Conservation (phyloP, 1,284 basidiomycete genomes). For the Sporisorium iseilematis-ciliati region DNA sequence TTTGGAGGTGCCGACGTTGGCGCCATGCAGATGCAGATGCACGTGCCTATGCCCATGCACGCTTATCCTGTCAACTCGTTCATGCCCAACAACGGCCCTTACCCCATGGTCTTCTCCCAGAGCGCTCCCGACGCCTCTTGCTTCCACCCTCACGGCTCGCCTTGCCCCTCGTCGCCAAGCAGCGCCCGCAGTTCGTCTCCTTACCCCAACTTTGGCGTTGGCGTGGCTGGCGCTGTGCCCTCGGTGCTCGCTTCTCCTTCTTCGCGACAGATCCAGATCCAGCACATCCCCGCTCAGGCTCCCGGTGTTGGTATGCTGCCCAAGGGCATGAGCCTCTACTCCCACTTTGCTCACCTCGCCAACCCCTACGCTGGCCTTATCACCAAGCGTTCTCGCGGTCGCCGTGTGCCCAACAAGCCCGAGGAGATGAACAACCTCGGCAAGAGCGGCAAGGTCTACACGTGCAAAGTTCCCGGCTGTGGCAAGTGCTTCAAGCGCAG, state of each 20-base stretch:
- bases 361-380: constrained; percentile 62
- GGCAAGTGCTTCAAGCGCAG: constrained; percentile 67
- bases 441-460: constrained; percentile 67
- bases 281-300: constrained; percentile 42
- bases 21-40: constrained; percentile 2
- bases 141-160: constrained; percentile 42
- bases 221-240: constrained; percentile 24
- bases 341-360: constrained; percentile 44
- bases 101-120: constrained; percentile 47
- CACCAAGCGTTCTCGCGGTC: constrained; percentile 63
- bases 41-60: constrained; percentile 19
- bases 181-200: constrained; percentile 48
- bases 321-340: constrained; percentile 49
- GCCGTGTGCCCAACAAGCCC: constrained; percentile 65
- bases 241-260: constrained; percentile 39
- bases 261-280: constrained; percentile 40
- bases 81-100: constrained; percentile 22
- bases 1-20: constrained; percentile 19
- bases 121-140: constrained; percentile 39
- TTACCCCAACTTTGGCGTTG: constrained; percentile 31
- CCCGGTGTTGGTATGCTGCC: constrained; percentile 38
- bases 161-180: constrained; percentile 47
- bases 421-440: constrained; percentile 66
- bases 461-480: constrained; percentile 65
- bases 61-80: constrained; percentile 25